phyloP scores from a whole-genome alignment of 768 basidiomycete species.

The Panaeolus cyanescens region DNA sequence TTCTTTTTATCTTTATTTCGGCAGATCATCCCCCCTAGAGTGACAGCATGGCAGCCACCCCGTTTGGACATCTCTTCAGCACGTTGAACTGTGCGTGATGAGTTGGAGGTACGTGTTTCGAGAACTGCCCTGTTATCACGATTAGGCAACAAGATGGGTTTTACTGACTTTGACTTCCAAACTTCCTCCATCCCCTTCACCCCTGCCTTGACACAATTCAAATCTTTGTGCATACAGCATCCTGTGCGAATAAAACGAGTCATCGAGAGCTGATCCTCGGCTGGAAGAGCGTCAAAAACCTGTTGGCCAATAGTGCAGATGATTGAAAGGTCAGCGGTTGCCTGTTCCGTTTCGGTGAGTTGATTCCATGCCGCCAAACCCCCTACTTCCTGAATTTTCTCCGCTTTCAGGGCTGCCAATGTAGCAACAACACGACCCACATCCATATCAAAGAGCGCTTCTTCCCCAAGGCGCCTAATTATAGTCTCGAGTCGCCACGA shows the following conservation, averaged over 20 bases:
- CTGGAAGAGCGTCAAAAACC: conserved; percentile 12
- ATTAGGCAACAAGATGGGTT: conserved; percentile 1
- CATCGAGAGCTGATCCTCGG: conserved; percentile 7
- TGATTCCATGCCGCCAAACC: conserved; percentile 17
- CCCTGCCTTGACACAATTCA: conserved; percentile 24
- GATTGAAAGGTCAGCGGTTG: conserved; percentile 1
- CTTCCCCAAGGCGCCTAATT: conserved; percentile 9
- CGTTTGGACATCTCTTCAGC: conserved; percentile 4
- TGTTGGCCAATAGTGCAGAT: conserved; percentile 14
- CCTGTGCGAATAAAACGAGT: conserved; percentile 25
- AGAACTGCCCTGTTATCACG: conserved; percentile 7
- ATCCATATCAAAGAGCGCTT: conserved; percentile 4
- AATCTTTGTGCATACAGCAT: conserved; percentile 32
- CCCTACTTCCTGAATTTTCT: conserved; percentile 9
- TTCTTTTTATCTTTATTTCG: conserved; percentile 36
- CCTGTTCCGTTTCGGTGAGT: conserved; percentile 13
- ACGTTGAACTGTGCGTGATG: not conserved
- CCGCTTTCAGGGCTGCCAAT: conserved; percentile 1
- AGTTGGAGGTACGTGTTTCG: not conserved
- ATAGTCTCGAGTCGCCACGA: conserved; percentile 9
- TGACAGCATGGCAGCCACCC: conserved; percentile 4
- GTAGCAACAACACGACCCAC: not conserved
- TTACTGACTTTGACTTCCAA: not conserved
- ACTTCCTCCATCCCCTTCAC: not conserved
- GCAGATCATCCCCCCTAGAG: conserved; percentile 30